These are phyloP conservation scores for Chamaecyparis obtusa DNA, from an alignment of 75 land plant genomes.

Conservation along the genomic window DNA sequence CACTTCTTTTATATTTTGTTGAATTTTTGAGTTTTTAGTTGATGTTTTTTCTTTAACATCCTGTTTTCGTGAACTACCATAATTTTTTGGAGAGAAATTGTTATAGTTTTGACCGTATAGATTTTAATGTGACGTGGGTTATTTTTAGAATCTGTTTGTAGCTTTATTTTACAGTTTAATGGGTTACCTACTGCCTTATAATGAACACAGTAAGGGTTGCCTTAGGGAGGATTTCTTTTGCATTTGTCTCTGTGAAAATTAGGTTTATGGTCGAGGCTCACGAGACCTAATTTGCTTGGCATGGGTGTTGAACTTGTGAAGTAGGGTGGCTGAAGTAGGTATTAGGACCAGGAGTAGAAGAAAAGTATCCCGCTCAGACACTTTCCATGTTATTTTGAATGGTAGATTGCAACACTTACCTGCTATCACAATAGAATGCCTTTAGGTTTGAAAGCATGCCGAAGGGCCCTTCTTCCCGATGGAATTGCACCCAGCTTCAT, in stretches of 20 bases:
- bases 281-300: not conserved
- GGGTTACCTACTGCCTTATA: not conserved
- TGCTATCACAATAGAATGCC: not conserved
- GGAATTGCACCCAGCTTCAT: not conserved
- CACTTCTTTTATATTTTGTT: not conserved
- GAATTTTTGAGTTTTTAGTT: not conserved
- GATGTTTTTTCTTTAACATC: not conserved
- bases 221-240: not conserved
- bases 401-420: not conserved
- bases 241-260: not conserved
- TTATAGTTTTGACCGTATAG: not conserved
- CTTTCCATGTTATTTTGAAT: not conserved
- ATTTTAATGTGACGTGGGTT: not conserved
- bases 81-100: not conserved
- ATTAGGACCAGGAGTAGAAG: not conserved
- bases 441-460: not conserved
- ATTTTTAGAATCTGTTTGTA: not conserved
- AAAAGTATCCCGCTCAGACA: not conserved
- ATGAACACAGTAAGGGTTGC: not conserved
- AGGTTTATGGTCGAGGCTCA: not conserved
- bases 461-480: not conserved
- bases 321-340: not conserved
- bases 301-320: not conserved
- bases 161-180: not conserved
- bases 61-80: not conserved